Evolutionary conservation across 306 rosid genomes (phyloP).

Genomic region (Cicer judaicum): DNA sequence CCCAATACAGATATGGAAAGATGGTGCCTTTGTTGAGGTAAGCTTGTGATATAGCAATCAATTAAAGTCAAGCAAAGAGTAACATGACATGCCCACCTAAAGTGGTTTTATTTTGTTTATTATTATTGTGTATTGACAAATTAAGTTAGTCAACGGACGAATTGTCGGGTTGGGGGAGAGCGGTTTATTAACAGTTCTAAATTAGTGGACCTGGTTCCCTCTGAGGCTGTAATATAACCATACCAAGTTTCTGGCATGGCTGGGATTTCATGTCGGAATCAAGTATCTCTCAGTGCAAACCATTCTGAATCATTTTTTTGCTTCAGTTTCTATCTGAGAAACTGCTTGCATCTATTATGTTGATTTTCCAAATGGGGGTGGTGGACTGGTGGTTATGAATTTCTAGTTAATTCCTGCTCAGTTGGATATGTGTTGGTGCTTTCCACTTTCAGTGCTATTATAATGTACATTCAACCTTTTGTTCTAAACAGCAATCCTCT

Average conservation of each 20-base stretch:
- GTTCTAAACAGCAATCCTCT: conserved; percentile 87
- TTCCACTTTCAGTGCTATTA: conserved; percentile 16
- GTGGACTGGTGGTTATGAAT: conserved; percentile 19
- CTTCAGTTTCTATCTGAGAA: conserved; percentile 28
- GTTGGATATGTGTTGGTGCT: conserved; percentile 23
- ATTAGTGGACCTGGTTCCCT: conserved; percentile 32
- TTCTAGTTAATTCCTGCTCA: conserved; percentile 28
- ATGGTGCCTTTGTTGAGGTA: conserved; percentile 79
- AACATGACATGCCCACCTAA: conserved; percentile 6
- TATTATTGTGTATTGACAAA: conserved; percentile 16
- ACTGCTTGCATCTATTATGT: conserved; percentile 35
- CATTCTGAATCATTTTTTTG: conserved; percentile 29
- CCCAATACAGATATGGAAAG: conserved; percentile 95
- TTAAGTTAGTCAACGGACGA: conserved; percentile 14
- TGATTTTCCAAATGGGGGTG: conserved; percentile 19
- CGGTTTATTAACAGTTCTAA: conserved; percentile 16
- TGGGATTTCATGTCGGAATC: conserved; percentile 18
- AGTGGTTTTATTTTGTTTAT: no score
- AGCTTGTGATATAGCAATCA: conserved; percentile 22
- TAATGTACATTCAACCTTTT: conserved; percentile 45
- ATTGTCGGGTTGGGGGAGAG: neutral
- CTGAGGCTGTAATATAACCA: conserved; percentile 2
- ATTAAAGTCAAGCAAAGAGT: conserved; percentile 22
- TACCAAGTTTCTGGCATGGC: conserved; percentile 2
- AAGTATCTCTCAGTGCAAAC: neutral